phyloP scores from a whole-genome alignment of 768 basidiomycete genomes.

The Solioccasus polychromus region DNA sequence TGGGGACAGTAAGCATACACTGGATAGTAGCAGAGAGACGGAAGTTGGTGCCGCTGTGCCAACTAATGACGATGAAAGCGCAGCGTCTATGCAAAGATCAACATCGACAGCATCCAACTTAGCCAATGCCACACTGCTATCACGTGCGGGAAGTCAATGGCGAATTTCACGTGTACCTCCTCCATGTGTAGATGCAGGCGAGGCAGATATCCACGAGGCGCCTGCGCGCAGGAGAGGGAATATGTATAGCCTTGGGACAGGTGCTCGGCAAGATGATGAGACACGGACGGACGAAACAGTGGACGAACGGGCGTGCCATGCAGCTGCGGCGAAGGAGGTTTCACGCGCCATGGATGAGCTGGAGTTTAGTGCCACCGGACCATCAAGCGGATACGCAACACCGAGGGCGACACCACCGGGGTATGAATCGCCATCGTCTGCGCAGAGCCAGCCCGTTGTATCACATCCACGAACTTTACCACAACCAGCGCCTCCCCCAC shows the following conservation, averaged over 20 bases:
- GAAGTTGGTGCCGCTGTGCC: background rate
- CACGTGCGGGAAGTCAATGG: constrained; percentile 22
- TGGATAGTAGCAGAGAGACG: constrained; percentile 10
- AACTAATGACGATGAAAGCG: constrained; percentile 1
- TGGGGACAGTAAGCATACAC: constrained; percentile 14
- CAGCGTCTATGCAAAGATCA: constrained; percentile 6
- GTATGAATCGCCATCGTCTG: background rate
- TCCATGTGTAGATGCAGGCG: constrained; percentile 33
- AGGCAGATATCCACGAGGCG: background rate
- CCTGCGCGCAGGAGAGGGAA: constrained; percentile 7
- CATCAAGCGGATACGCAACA: constrained; percentile 15
- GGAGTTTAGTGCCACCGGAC: constrained; percentile 34
- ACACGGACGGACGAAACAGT: constrained; percentile 25
- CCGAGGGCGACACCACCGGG: constrained; percentile 14
- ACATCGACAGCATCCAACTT: constrained; percentile 4
- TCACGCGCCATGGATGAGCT: constrained; percentile 62
- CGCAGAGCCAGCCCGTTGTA: constrained; percentile 1
- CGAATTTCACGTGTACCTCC: constrained; percentile 39
- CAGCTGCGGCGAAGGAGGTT: constrained; percentile 68
- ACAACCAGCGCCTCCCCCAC: background rate
- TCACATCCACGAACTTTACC: background rate
- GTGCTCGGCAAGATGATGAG: constrained; percentile 29
- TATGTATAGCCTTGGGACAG: background rate
- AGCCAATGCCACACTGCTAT: constrained; percentile 1
- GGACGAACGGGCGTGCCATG: constrained; percentile 56